A percentile compares a stretch with the other conserved stretches of the same genome.
phyloP scores from a whole-genome alignment of 1,284 basidiomycete species.

The Dichomitus squalens region DNA sequence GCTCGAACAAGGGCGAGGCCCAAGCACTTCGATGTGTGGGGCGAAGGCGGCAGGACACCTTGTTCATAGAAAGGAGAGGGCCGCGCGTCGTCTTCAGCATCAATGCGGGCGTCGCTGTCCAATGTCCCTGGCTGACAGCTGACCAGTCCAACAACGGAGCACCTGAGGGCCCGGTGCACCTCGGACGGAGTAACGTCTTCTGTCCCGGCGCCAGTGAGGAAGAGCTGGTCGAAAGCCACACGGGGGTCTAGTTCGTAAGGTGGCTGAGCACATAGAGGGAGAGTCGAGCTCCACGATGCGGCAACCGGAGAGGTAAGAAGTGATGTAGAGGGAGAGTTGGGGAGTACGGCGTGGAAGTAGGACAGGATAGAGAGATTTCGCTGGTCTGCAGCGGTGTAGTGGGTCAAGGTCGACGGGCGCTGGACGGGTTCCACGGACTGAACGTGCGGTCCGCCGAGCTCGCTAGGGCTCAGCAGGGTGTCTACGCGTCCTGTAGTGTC shows the following conservation, averaged over 20 bases:
- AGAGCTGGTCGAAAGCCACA: constrained; percentile 58
- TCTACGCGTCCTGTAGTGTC: neutral
- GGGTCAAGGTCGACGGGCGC: constrained; percentile 37
- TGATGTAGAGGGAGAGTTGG: constrained; percentile 23
- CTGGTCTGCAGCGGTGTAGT: constrained; percentile 74
- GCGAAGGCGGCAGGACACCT: constrained; percentile 51
- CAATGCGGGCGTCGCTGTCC: constrained; percentile 25
- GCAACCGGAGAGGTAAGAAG: constrained; percentile 38
- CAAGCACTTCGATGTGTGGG: constrained; percentile 58
- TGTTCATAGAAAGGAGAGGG: constrained; percentile 53
- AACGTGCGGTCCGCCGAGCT: neutral
- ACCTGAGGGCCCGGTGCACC: constrained; percentile 74
- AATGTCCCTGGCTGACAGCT: constrained; percentile 45
- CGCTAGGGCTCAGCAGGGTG: neutral
- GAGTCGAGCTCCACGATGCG: constrained; percentile 65
- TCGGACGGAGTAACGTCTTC: constrained; percentile 77
- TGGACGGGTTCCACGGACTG: constrained; percentile 39
- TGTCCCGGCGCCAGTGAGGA: constrained; percentile 68
- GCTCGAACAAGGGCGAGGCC: constrained; percentile 79
- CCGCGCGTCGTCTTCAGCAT: neutral
- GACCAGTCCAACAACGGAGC: constrained; percentile 79
- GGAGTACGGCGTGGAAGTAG: constrained; percentile 77
- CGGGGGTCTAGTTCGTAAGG: constrained; percentile 71
- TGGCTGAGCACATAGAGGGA: constrained; percentile 65
- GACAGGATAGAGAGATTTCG: constrained; percentile 76